Percentiles rank a stretch among this genome's conserved stretches.
These are phyloP conservation scores for Kazachstania taianensis DNA, from an alignment of 805 yeast genomes.

Conservation along the genomic window DNA sequence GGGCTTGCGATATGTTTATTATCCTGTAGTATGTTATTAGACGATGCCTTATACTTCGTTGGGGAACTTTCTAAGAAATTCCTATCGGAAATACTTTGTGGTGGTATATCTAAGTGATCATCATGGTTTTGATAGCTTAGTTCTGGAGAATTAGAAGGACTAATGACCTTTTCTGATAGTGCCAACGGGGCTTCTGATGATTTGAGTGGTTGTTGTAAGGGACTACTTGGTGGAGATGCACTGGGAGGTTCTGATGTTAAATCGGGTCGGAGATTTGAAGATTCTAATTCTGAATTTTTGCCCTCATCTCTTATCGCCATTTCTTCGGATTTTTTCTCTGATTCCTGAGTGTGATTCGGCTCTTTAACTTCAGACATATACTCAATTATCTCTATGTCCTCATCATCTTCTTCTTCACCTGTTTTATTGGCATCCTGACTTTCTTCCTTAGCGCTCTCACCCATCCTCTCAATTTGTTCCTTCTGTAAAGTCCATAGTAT, in stretches of 20 bases:
- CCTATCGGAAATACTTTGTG: constrained; percentile 1
- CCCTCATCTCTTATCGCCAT: too few species aligned
- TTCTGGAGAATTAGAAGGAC: constrained; percentile 1
- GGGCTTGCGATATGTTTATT: too few species aligned
- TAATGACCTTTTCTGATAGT: background rate
- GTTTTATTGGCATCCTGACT: constrained; percentile 6
- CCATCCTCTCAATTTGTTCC: constrained; percentile 11
- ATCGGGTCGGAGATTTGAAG: too few species aligned
- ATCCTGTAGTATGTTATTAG: too few species aligned
- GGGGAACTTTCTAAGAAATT: constrained; percentile 14
- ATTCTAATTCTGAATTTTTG: too few species aligned
- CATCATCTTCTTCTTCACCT: constrained; percentile 15
- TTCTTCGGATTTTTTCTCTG: too few species aligned
- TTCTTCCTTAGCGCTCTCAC: constrained; percentile 5
- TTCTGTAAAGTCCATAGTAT: constrained; percentile 17
- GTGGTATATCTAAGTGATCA: background rate
- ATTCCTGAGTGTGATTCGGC: background rate
- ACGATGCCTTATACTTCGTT: background rate
- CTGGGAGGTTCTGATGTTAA: constrained; percentile 2
- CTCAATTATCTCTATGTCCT: constrained; percentile 27
- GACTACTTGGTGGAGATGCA: background rate
- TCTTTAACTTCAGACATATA: constrained; percentile 6
- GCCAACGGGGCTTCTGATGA: background rate
- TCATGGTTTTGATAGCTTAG: background rate
- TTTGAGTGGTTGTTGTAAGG: too few species aligned